Evolutionary conservation across 1,284 basidiomycete genomes (phyloP).

Genomic region (Ustilago bromivora): DNA sequence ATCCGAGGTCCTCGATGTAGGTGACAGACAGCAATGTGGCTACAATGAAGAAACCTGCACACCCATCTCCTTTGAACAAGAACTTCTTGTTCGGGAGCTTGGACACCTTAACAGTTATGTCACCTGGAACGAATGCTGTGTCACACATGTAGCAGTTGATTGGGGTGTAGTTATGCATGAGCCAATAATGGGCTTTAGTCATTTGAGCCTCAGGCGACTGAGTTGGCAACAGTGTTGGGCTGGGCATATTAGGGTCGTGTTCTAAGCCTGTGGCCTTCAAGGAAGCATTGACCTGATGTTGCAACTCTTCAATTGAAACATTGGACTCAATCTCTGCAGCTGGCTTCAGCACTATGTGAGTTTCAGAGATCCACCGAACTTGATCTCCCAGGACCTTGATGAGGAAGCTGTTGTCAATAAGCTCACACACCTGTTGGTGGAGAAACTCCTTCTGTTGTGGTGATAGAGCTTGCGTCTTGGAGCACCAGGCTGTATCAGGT

Average conservation of each 20-base stretch:
- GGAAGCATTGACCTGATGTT: too few species aligned
- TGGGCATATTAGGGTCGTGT: too few species aligned
- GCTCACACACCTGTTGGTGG: conserved; percentile 1
- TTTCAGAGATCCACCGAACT: conserved; percentile 12
- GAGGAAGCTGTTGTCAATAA: conserved; percentile 5
- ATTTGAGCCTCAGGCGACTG: too few species aligned
- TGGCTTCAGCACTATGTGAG: conserved; percentile 8
- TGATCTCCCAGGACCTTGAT: conserved; percentile 3
- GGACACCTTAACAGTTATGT: conserved; percentile 7
- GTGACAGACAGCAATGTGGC: conserved; percentile 7
- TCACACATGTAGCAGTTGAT: conserved; percentile 7
- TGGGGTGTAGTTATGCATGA: conserved; percentile 13
- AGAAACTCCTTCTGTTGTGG: conserved; percentile 13
- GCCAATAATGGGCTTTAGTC: background rate
- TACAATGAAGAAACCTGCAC: too few species aligned
- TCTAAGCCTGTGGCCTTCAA: too few species aligned
- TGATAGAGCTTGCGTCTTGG: conserved; percentile 6
- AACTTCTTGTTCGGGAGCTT: too few species aligned
- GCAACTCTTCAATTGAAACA: background rate
- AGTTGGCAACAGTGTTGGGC: too few species aligned
- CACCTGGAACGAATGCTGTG: conserved; percentile 1
- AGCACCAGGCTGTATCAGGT: background rate
- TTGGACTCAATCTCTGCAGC: conserved; percentile 7
- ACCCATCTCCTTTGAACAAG: too few species aligned
- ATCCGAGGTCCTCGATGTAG: conserved; percentile 11